phyloP scores from a whole-genome alignment of 805 yeast species.

The Zygoascus ofunaensis region DNA sequence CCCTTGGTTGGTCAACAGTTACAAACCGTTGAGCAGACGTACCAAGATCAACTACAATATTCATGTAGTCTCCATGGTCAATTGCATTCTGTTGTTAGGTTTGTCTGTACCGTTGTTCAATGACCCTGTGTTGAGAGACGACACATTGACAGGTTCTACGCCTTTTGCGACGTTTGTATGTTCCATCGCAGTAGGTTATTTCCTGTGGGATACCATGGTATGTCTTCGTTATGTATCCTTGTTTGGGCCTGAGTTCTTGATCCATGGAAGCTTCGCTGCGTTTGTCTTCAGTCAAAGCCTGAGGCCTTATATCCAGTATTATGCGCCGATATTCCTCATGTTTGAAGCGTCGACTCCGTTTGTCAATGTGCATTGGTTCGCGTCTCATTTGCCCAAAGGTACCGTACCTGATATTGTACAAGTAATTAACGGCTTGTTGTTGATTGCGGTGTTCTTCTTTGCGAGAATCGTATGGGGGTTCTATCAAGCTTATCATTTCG shows the following conservation, averaged over 20 bases:
- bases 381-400: constrained; percentile 64
- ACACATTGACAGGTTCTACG: constrained; percentile 57
- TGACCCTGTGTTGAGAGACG: constrained; percentile 39
- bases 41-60: constrained; percentile 72
- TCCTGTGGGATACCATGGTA: constrained; percentile 77
- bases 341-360: constrained; percentile 92
- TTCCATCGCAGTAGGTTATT: constrained; percentile 74
- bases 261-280: constrained; percentile 78
- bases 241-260: constrained; percentile 73
- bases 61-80: constrained; percentile 83
- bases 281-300: constrained; percentile 58
- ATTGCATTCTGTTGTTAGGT: constrained; percentile 56
- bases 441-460: constrained; percentile 61
- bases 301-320: constrained; percentile 68
- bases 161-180: constrained; percentile 70
- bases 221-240: constrained; percentile 53
- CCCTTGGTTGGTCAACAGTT: constrained; percentile 38
- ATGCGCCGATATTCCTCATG: constrained; percentile 71
- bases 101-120: constrained; percentile 57
- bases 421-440: constrained; percentile 59
- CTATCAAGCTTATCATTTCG: constrained; percentile 49
- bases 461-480: constrained; percentile 86
- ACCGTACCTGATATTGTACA: constrained; percentile 46
- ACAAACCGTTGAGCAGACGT: constrained; percentile 38
- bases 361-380: constrained; percentile 89